phyloP scores from a whole-genome alignment of 2,329 filamentous ascomycete genomes.

The Colletotrichum destructivum region DNA sequence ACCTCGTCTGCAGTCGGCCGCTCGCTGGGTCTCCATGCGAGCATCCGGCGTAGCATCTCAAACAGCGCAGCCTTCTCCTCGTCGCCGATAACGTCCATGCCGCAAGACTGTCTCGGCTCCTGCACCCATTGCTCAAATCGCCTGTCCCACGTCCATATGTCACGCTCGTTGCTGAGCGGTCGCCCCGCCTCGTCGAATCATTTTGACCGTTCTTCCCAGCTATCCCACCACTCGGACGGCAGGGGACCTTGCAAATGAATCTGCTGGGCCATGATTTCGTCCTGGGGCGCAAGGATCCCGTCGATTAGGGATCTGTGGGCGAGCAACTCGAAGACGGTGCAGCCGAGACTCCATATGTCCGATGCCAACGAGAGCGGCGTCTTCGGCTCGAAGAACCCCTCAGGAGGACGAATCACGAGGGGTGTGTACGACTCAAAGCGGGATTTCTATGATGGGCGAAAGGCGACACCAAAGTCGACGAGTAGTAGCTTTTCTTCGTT shows the following conservation, averaged over 20 bases:
- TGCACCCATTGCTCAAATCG: constrained; percentile 44
- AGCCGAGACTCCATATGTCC: constrained; percentile 52
- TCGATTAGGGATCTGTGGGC: constrained; percentile 50
- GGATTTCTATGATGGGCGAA: constrained; percentile 46
- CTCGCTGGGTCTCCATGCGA: constrained; percentile 42
- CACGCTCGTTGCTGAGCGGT: constrained; percentile 32
- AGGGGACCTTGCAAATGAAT: constrained; percentile 50
- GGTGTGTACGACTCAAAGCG: constrained; percentile 49
- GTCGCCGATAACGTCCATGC: constrained; percentile 33
- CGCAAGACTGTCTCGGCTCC: constrained; percentile 30
- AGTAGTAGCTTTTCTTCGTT: constrained; percentile 45
- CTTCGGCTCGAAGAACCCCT: constrained; percentile 53
- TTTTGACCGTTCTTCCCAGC: constrained; percentile 45
- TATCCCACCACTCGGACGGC: constrained; percentile 50
- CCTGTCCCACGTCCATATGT: constrained; percentile 43
- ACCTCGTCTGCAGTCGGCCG: constrained; percentile 39
- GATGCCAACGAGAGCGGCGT: constrained; percentile 49
- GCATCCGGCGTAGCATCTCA: constrained; percentile 45
- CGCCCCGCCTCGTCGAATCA: constrained; percentile 38
- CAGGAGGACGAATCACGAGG: constrained; percentile 51
- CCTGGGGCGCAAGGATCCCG: constrained; percentile 46
- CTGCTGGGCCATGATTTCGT: constrained; percentile 50
- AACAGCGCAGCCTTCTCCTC: constrained; percentile 42
- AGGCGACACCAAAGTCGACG: constrained; percentile 56
- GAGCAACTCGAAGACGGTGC: constrained; percentile 49